phyloP scores from a whole-genome alignment of 1,284 basidiomycete species.

The Retiboletus fuscus region DNA sequence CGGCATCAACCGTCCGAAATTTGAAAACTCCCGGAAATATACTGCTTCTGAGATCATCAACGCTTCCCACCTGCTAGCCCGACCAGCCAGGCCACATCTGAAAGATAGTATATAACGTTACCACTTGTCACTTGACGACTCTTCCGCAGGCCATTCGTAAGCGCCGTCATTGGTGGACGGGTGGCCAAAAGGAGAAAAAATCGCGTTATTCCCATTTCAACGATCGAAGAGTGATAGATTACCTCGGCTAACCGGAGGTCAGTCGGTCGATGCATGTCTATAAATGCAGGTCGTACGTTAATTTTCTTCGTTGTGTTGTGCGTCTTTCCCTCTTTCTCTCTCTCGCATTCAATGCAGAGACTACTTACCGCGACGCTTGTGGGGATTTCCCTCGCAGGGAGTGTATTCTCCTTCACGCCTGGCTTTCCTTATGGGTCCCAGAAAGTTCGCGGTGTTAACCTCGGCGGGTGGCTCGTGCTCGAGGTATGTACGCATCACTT shows the following conservation, averaged over 20 bases:
- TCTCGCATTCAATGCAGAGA: constrained; percentile 24
- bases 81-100: background rate
- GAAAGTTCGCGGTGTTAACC: constrained; percentile 67
- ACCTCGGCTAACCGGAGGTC: background rate
- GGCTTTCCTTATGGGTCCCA: constrained; percentile 62
- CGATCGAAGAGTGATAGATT: too few species aligned
- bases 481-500: constrained; percentile 59
- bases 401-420: constrained; percentile 49
- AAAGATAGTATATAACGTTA: background rate
- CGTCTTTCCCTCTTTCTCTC: constrained; percentile 4
- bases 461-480: constrained; percentile 82
- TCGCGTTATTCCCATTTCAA: too few species aligned
- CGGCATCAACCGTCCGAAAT: background rate
- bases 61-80: constrained; percentile 20
- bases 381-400: constrained; percentile 30
- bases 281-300: constrained; percentile 35
- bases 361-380: constrained; percentile 33
- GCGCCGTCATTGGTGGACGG: too few species aligned
- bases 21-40: constrained; percentile 27
- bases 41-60: constrained; percentile 14
- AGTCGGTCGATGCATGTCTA: constrained; percentile 19
- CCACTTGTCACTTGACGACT: too few species aligned
- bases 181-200: too few species aligned
- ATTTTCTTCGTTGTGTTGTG: background rate
- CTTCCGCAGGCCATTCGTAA: too few species aligned